Evolutionary conservation across 768 basidiomycete genomes (phyloP), one percentile per base, ranked within the genome.

Genomic region (Psilocybe azurescens): DNA sequence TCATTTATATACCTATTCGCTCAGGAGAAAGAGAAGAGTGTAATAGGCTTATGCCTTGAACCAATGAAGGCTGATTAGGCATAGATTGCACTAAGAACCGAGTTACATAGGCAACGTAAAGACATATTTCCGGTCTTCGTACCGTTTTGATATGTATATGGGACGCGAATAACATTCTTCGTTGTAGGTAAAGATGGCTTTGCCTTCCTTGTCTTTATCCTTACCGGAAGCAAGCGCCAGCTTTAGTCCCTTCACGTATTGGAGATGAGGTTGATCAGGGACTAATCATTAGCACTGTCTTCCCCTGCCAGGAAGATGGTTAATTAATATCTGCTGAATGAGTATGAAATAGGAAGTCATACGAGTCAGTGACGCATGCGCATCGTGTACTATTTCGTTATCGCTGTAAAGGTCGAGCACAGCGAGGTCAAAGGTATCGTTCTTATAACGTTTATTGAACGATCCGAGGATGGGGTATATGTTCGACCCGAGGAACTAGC

Each of bases 391-490:
- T 58, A 91, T 91, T 5, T 87, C 86, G 61, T 91, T 53, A 38
- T 38, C 33, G 33, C 36, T 92, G 72, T 93, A 91, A 11, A 89
- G 69, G 68, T 85, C 84, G 46, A 94, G 78, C 33, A 93, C 90
- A 8, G 77, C 75, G 11, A 94, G 75, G 67, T 93, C 84, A 63
- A 91, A 84, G 7, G 76, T 84, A 59, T 87, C 90, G 77, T 75
- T 80, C 58, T 67, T 63, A 64, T 90, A 93, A 20, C 74, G 77
- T 63, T 82, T 86, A 6, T 80, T 77, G 56, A 94, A 72, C 24
- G 87, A 83, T 36, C 91, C 87, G 30, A 99, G 87, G 56, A 97
- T 85, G 3, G 97, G 97, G 67, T 97, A 99, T 50, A 97, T 86
- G 69, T 95, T 94, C 24, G 82, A 81, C 14, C 83, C 80, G 29